phyloP scores from a whole-genome alignment of 345 rosid genomes.

The Pelargonium nanum region DNA sequence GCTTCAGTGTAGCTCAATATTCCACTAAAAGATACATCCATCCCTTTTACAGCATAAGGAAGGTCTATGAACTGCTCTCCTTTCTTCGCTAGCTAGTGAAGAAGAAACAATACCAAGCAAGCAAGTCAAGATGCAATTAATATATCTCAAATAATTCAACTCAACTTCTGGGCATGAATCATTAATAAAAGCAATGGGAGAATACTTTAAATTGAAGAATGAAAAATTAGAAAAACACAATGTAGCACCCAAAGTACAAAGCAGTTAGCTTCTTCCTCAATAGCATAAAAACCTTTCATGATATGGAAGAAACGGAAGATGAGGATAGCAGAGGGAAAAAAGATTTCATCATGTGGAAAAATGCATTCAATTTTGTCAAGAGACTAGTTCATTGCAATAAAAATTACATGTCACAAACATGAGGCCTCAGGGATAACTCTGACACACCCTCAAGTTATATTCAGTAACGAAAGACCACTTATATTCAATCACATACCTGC shows the following conservation, averaged over 20 bases:
- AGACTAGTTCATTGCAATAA: neutral
- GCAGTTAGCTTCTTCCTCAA: too few relatives aligned
- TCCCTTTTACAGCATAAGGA: conserved; percentile 92
- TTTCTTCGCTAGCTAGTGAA: conserved; percentile 78
- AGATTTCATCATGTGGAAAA: too few relatives aligned
- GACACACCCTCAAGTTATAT: neutral
- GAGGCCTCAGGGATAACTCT: neutral
- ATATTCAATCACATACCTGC: conserved; percentile 39
- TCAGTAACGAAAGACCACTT: neutral
- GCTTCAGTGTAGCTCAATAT: conserved; percentile 85
- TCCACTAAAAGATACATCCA: conserved; percentile 97
- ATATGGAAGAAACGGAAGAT: too few relatives aligned
- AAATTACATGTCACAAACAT: neutral
- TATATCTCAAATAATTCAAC: neutral
- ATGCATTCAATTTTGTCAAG: neutral
- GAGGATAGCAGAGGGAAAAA: too few relatives aligned
- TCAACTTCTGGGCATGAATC: neutral
- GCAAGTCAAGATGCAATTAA: conserved; percentile 1
- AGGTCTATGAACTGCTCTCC: conserved; percentile 84
- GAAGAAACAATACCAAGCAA: conserved; percentile 3
- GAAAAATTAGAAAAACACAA: neutral
- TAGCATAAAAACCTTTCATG: too few relatives aligned
- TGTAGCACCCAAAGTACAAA: too few relatives aligned
- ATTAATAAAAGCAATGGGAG: neutral
- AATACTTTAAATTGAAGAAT: neutral